These are phyloP conservation scores for Bipolaris gigantea DNA, from an alignment of 2,329 filamentous ascomycete species.

Conservation along the genomic window DNA sequence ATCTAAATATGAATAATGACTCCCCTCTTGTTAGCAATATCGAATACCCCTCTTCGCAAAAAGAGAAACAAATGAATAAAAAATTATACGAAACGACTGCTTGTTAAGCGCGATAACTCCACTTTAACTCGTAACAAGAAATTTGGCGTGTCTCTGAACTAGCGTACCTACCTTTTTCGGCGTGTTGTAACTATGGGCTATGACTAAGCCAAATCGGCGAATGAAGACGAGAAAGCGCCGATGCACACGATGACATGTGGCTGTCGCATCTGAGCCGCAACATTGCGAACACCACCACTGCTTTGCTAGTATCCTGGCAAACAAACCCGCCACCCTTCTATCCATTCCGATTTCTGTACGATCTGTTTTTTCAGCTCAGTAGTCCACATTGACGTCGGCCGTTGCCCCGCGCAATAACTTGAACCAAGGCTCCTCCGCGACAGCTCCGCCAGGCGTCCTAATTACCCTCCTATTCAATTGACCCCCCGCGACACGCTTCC, in stretches of 20 bases:
- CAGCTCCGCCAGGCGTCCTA: conserved; percentile 30
- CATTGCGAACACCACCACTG: conserved; percentile 15
- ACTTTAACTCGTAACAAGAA: not conserved
- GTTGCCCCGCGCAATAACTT: conserved; percentile 26
- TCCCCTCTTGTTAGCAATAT: conserved; percentile 13
- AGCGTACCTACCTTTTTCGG: not conserved
- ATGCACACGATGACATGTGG: conserved; percentile 40
- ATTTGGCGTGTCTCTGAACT: not conserved
- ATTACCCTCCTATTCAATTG: conserved; percentile 12
- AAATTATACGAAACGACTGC: not conserved
- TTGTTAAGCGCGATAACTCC: not conserved
- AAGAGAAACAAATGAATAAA: not conserved
- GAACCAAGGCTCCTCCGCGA: conserved; percentile 12
- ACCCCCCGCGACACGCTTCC: not conserved
- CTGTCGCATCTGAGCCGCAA: conserved; percentile 26
- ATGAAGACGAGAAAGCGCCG: conserved; percentile 30
- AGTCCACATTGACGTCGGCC: conserved; percentile 22
- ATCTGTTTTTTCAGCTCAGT: conserved; percentile 17
- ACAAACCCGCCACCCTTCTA: not conserved
- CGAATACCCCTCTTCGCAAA: conserved; percentile 25
- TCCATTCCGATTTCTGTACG: not conserved
- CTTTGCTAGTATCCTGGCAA: conserved; percentile 1
- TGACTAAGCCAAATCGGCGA: conserved; percentile 21
- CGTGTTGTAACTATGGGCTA: not conserved
- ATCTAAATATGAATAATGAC: conserved; percentile 12